These are phyloP conservation scores for Teratosphaeria zuluensis DNA, from an alignment of 2,329 filamentous ascomycete genomes.

Conservation along the genomic window DNA sequence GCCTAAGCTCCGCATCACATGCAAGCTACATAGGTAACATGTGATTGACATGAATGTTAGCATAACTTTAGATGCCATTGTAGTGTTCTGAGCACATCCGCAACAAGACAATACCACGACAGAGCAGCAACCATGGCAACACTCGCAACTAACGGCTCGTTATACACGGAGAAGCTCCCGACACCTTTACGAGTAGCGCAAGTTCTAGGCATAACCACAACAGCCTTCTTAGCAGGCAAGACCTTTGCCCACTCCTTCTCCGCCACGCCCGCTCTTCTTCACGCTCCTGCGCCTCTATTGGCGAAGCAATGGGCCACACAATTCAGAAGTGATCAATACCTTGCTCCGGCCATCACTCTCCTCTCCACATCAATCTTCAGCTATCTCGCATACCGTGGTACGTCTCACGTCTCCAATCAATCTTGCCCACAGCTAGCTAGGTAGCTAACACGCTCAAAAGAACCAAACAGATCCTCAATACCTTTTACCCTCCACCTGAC, in stretches of 20 bases:
- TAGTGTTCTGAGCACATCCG: neutral
- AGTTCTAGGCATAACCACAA: slow-evolving; percentile 42
- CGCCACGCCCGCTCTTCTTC: slow-evolving; percentile 43
- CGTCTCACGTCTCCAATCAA: neutral
- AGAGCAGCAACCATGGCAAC: neutral
- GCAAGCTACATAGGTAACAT: too few species aligned
- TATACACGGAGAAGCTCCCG: neutral
- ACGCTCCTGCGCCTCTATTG: slow-evolving; percentile 46
- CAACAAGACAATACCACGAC: neutral
- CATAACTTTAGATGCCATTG: too few species aligned
- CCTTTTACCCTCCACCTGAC: slow-evolving; percentile 36
- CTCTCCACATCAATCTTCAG: slow-evolving; percentile 34
- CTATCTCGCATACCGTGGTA: slow-evolving; percentile 39
- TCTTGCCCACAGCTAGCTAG: slow-evolving; percentile 8
- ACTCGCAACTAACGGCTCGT: neutral
- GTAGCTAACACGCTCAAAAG: slow-evolving; percentile 8
- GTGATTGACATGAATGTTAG: too few species aligned
- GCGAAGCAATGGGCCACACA: slow-evolving; percentile 45
- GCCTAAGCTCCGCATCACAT: neutral
- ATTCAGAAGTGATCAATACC: slow-evolving; percentile 31
- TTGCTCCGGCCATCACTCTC: slow-evolving; percentile 33
- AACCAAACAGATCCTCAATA: slow-evolving; percentile 14
- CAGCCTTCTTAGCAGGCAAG: slow-evolving; percentile 35
- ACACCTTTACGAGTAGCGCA: slow-evolving; percentile 37
- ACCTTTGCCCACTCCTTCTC: slow-evolving; percentile 29